Evolutionary conservation across 441 rosid genomes (phyloP).

Genomic region (Flueggea neowawraea): DNA sequence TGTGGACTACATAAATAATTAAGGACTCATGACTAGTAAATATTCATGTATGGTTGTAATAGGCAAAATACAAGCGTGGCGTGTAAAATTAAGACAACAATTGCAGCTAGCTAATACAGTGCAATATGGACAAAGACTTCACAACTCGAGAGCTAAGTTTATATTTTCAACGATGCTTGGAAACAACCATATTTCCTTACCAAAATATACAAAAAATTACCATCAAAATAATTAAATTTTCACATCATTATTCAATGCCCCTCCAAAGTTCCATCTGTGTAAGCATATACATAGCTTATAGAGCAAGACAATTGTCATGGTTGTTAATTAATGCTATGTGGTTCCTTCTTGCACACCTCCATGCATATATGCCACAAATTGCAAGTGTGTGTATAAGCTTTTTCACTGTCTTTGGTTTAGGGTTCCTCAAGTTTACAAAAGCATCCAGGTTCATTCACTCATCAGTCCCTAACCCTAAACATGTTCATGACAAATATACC

Average conservation of each 20-base stretch:
- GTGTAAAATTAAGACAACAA: no score
- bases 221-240: not conserved
- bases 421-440: not conserved
- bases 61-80: no score
- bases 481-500: not conserved
- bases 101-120: no score
- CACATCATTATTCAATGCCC: constrained; percentile 16
- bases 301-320: constrained; percentile 4
- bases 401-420: not conserved
- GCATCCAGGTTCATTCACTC: no score
- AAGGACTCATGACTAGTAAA: no score
- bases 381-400: not conserved
- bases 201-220: not conserved
- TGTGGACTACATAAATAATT: not conserved
- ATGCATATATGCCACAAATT: no score
- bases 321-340: constrained; percentile 7
- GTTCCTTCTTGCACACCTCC: not conserved
- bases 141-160: constrained; percentile 1
- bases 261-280: constrained; percentile 2
- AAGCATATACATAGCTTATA: constrained; percentile 4
- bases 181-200: constrained; percentile 13
- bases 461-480: constrained; percentile 33
- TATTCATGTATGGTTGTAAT: no score
- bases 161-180: constrained; percentile 4
- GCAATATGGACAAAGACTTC: constrained; percentile 18